Evolutionary conservation across 2,329 filamentous ascomycete species (phyloP), one percentile per base, ranked within the genome.

Genomic region (Pyricularia grisea): DNA sequence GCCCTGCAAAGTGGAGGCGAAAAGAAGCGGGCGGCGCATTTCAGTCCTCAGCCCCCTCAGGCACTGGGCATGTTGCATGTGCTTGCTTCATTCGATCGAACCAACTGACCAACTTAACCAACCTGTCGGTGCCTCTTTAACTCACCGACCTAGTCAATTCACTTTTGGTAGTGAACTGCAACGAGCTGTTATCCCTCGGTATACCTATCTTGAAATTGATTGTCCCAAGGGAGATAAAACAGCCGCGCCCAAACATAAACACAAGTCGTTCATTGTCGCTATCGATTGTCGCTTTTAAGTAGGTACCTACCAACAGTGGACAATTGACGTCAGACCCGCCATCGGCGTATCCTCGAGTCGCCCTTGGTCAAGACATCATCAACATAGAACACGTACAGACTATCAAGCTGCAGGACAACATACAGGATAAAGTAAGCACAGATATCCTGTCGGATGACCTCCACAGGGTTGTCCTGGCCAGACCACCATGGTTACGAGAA

Each of bases 401-500:
- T 50, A 6, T 20, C 20, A 42, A 50, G 42, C 42, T 50, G 20
- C 42, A n/a, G 42, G 17, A 50, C 42, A 50, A 50, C 42, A 50
- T 50, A 20, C 2, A 50, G n/a, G n/a, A 50, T 12, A 36, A 50
- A 50, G 42, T 50, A 50, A 50, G n/a, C 20, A 50, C 6, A 50
- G n/a, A 20, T 20, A n/a, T 50, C 42, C 42, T 50, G 42, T 50
- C 20, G 42, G 42, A 50, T n/a, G 42, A 50, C 42, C 17, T 50
- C 42, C 20, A n/a, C 17, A n/a, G 42, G 42, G 7, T 50, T 20
- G 42, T 50, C 42, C n/a, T 50, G 42, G n/a, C 42, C 42, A n/a
- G 42, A 50, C 17, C 73, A 75, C 72, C 66, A 83, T 83, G 81
- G 81, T 82, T 63, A 74, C 77, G 70, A 79, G 79, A 71, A 82